A percentile compares a stretch with the other conserved stretches of the same genome.
phyloP scores from a whole-genome alignment of 805 yeast genomes.

The Candida ascalaphidarum region DNA sequence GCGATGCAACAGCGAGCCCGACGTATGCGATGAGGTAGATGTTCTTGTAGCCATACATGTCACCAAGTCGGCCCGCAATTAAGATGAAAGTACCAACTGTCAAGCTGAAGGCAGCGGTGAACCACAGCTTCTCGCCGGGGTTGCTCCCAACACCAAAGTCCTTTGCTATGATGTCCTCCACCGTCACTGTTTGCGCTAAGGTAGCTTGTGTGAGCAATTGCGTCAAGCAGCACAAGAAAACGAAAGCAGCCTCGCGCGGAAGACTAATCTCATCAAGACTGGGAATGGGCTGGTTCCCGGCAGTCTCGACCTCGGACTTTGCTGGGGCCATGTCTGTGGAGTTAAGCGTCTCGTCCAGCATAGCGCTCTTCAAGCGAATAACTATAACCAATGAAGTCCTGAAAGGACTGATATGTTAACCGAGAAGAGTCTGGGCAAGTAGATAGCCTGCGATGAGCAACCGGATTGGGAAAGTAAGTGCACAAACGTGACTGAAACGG shows the following conservation, averaged over 20 bases:
- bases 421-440: too few relatives aligned
- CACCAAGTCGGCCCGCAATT: constrained; percentile 25
- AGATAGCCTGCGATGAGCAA: too few relatives aligned
- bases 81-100: constrained; percentile 30
- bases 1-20: constrained; percentile 14
- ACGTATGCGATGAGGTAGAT: constrained; percentile 17
- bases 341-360: too few relatives aligned
- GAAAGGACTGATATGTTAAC: too few relatives aligned
- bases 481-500: too few relatives aligned
- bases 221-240: constrained; percentile 15
- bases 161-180: constrained; percentile 9
- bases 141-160: constrained; percentile 14
- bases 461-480: too few relatives aligned
- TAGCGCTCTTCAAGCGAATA: too few relatives aligned
- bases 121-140: constrained; percentile 27
- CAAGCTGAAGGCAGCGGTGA: constrained; percentile 23
- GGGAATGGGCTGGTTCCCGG: constrained; percentile 5
- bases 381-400: too few relatives aligned
- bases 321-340: too few relatives aligned
- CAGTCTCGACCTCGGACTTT: neutral
- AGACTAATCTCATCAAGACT: constrained; percentile 13
- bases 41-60: constrained; percentile 24
- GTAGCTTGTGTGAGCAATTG: constrained; percentile 23
- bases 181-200: constrained; percentile 18
- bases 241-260: constrained; percentile 13